Evolutionary conservation across 2,329 filamentous ascomycete species (phyloP).

Genomic region (Fusarium globosum): DNA sequence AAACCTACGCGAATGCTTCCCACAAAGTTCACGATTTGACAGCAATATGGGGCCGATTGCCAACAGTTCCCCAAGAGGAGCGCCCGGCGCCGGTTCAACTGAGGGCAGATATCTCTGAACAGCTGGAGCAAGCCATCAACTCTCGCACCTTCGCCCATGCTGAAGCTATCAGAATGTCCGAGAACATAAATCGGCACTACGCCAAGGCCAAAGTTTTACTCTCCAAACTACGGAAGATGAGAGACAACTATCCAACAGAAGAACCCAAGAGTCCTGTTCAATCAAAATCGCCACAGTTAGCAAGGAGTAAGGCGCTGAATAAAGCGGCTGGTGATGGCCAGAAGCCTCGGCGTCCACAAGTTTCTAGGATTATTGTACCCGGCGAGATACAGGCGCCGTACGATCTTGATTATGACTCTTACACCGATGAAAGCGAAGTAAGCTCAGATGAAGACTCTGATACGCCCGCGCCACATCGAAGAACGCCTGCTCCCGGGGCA

Average conservation of each 20-base stretch:
- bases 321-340: conserved; percentile 57
- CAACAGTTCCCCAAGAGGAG: conserved; percentile 58
- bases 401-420: conserved; percentile 71
- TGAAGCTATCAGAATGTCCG: conserved; percentile 71
- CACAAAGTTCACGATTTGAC: conserved; percentile 66
- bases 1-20: conserved; percentile 67
- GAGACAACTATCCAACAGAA: conserved; percentile 68
- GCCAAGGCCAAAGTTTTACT: conserved; percentile 69
- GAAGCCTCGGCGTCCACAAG: conserved; percentile 58
- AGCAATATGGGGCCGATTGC: conserved; percentile 66
- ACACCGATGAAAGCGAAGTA: conserved; percentile 64
- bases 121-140: conserved; percentile 64
- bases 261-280: conserved; percentile 63
- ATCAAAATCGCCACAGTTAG: conserved; percentile 65
- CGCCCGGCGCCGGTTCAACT: conserved; percentile 62
- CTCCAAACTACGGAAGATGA: conserved; percentile 68
- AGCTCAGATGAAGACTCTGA: conserved; percentile 64
- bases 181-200: conserved; percentile 72
- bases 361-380: conserved; percentile 72
- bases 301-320: conserved; percentile 60
- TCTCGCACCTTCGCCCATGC: conserved; percentile 69
- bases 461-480: conserved; percentile 50
- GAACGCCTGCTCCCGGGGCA: conserved; percentile 52
- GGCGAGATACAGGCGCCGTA: conserved; percentile 74
- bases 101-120: conserved; percentile 69